Evolutionary conservation across 1,139 yeast genomes (phyloP), one percentile per base, ranked within the genome.

Genomic region (Debaryomyces robertsiae): DNA sequence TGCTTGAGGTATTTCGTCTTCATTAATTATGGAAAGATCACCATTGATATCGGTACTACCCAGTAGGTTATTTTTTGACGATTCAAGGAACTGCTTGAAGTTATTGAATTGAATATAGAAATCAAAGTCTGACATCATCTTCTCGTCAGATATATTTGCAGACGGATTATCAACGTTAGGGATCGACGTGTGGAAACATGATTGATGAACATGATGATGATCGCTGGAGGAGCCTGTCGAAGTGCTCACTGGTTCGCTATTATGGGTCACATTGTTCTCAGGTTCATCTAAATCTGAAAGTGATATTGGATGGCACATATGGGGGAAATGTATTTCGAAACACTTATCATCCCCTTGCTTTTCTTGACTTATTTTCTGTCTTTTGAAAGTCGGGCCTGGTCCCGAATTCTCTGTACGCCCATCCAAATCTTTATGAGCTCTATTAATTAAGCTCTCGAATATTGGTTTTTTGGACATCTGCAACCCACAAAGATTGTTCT

Each of bases 101-200:
- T 69, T 69, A 39, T 71, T 65, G 48, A 73, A 73, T 43, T 69
- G 70, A 29, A 73, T 65, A 36, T 65, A 64, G 46, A 73, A 73
- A 39, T 73, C 77, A 46, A 57, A 73, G 49, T 73, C 77, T 3
- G 65, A 58, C 57, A 61, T 54, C 14, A 54, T 36, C 16, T 52
- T 48, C 4, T 54, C 56, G 3, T 47, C 38, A 10, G 45, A 44
- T 6, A 44, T 14, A 9, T 38, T 37, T 9, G 36, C 32, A 19
- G 27, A 11, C 2, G 36, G n/a, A 23, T 22, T n/a, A 36, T 23
- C 30, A 14, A 30, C 7, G 13, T 66, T 62, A 2, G 73, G 72
- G 9, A 73, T 64, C 23, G 66, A 67, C 3, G 77, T 69, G 44
- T 73, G 77, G 46, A 73, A 73, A 46, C 73, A 71, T 4, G 77